Evolutionary conservation across 2,329 filamentous ascomycete genomes (phyloP).

Genomic region (Bipolaris cookei): DNA sequence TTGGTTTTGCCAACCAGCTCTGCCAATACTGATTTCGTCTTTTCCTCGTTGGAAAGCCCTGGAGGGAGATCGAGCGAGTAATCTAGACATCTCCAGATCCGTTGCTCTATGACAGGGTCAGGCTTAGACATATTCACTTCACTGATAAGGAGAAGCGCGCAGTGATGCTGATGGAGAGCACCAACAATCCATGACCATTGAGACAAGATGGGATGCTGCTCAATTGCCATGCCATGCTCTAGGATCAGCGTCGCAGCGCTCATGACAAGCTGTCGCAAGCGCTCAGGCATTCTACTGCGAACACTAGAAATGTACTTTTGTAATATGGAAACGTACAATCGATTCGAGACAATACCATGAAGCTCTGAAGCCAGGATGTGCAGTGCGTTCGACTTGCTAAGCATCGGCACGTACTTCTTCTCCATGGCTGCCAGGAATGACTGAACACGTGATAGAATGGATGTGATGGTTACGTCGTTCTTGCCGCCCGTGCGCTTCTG

Average conservation of each 20-base stretch:
- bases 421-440: slow-evolving; percentile 69
- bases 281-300: slow-evolving; percentile 62
- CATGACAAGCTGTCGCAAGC: slow-evolving; percentile 68
- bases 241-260: slow-evolving; percentile 63
- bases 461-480: slow-evolving; percentile 56
- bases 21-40: slow-evolving; percentile 65
- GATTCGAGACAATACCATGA: slow-evolving; percentile 67
- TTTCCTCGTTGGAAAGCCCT: slow-evolving; percentile 60
- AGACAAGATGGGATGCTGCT: slow-evolving; percentile 59
- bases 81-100: slow-evolving; percentile 75
- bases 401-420: slow-evolving; percentile 68
- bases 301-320: slow-evolving; percentile 68
- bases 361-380: slow-evolving; percentile 69
- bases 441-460: slow-evolving; percentile 71
- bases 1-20: slow-evolving; percentile 68
- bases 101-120: slow-evolving; percentile 63
- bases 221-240: slow-evolving; percentile 62
- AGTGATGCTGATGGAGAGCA: slow-evolving; percentile 75
- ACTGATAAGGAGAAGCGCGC: slow-evolving; percentile 70
- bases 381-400: slow-evolving; percentile 66
- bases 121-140: slow-evolving; percentile 68
- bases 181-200: slow-evolving; percentile 74
- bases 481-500: slow-evolving; percentile 39
- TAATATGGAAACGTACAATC: slow-evolving; percentile 70
- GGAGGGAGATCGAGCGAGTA: slow-evolving; percentile 71